Conservation (phyloP, 805 yeast genomes). For the Metschnikowia henanensis region DNA sequence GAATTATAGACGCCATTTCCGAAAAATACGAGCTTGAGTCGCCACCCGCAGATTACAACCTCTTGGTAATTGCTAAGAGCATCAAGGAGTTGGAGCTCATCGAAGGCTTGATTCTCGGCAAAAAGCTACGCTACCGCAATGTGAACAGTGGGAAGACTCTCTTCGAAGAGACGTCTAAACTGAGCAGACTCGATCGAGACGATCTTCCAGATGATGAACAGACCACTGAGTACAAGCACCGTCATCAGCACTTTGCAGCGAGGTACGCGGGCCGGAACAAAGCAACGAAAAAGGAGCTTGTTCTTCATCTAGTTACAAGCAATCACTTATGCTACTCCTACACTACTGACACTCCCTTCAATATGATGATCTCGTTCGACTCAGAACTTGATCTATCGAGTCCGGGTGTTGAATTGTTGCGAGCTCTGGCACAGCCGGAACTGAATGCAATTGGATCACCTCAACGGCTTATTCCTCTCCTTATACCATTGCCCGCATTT, state of each 20-base stretch:
- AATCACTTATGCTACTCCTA: constrained; percentile 17
- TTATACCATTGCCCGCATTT: constrained; percentile 35
- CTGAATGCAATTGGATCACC: not conserved
- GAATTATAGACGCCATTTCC: constrained; percentile 40
- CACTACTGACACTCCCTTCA: constrained; percentile 18
- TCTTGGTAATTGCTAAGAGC: constrained; percentile 54
- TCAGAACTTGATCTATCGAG: constrained; percentile 28
- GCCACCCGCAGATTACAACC: constrained; percentile 16
- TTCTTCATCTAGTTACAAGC: constrained; percentile 17
- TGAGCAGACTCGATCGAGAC: constrained; percentile 4
- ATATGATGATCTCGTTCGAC: constrained; percentile 40
- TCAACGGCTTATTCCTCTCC: constrained; percentile 28
- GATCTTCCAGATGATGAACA: constrained; percentile 14
- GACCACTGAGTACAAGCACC: constrained; percentile 10
- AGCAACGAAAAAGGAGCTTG: constrained; percentile 2
- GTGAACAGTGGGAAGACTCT: constrained; percentile 60
- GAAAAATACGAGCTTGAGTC: constrained; percentile 18
- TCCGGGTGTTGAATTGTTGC: constrained; percentile 37
- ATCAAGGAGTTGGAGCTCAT: constrained; percentile 74
- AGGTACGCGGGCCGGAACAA: not conserved
- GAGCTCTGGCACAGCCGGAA: constrained; percentile 17
- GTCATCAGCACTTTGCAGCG: constrained; percentile 9
- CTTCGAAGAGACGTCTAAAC: constrained; percentile 34
- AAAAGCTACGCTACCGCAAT: constrained; percentile 61
- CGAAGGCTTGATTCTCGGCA: constrained; percentile 78